A percentile compares a stretch with the other conserved stretches of the same genome.
These are phyloP conservation scores for Acanthamoeba healyi DNA, from an alignment of 208 protist genomes.

Conservation along the genomic window DNA sequence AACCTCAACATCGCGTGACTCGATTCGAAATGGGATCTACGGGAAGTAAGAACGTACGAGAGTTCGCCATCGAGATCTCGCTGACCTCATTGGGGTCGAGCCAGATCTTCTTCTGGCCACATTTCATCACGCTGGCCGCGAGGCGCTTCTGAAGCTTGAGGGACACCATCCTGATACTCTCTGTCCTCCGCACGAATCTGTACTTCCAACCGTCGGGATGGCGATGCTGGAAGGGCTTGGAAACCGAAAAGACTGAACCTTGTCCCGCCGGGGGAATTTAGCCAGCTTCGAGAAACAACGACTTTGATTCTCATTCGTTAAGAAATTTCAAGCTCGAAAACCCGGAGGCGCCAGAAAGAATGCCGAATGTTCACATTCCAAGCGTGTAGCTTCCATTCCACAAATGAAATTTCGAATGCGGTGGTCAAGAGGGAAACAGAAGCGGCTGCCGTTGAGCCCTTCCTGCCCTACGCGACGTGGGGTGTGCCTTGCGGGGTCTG, in stretches of 20 bases:
- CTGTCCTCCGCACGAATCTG: conserved; percentile 27
- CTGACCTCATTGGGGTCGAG: conserved; percentile 98
- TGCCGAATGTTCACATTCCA: background rate
- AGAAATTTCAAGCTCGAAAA: background rate
- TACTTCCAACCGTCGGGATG: conserved; percentile 25
- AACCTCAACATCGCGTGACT: background rate
- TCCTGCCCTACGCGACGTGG: background rate
- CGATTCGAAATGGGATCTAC: background rate
- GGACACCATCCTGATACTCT: conserved; percentile 87
- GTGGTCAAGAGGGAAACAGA: background rate
- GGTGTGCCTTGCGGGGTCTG: background rate
- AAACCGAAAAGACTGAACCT: conserved; percentile 29
- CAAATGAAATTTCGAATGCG: background rate
- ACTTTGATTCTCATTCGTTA: background rate
- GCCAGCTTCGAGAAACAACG: background rate
- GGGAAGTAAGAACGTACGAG: conserved; percentile 87
- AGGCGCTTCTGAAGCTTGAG: conserved; percentile 97
- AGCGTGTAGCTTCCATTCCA: background rate
- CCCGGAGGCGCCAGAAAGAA: background rate
- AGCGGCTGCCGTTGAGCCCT: background rate
- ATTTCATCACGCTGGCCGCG: conserved; percentile 98
- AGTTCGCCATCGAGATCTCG: conserved; percentile 98
- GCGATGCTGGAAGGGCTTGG: conserved; percentile 14
- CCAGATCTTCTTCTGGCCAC: conserved; percentile 98
- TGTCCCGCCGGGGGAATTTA: background rate